Base-by-base conservation (phyloP, 2,329 filamentous ascomycete genomes). In the Diaporthe sp. region DNA sequence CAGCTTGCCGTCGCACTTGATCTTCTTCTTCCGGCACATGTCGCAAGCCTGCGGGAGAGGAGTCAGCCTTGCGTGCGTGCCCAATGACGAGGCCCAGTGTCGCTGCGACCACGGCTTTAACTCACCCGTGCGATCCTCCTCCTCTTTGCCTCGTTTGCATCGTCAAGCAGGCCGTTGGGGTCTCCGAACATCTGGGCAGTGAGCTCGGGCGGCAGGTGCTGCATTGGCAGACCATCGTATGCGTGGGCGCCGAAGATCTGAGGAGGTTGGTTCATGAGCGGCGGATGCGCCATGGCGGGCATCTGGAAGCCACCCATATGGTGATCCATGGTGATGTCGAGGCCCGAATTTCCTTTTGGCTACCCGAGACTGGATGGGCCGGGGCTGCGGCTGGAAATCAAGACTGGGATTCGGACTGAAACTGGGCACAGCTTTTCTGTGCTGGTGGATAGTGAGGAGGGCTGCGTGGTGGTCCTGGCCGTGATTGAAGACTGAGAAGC, bases 1-100 rank as follows among this genome's bases (percentile, higher is more conserved):
- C 85, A 97, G 91, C 86, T 97, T 98, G 78, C 97, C 96, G 82
- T 98, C 97, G 84, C 96, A 98, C 86, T 98, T 98, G 85, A 98
- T 97, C 89, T 96, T 98, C 85, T 95, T 96, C 86, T 97, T 98
- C 80, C 96, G 90, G 83, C 96, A 98, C 95, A 97, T 97, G 80
- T 98, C 96, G 86, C 95, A 98, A 69, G 95, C 95, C 94, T 96
- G 76, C n/a, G 47, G 42, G 15, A 45, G 60, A 71, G 42, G 25
- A 30, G 40, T 55, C 61, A 67, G 60, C 42, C 79, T 60, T 30
- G 42, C n/a, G 19, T 33, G 15, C 19, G 42, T 30, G 76, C 80
- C 76, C 76, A 79, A 45, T 64, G 73, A 60, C 17, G 17, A 22
- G 47, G 64, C 35, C 64, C 40, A 4, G 19, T 60, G 72, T 6